Evolutionary conservation across 495 filamentous ascomycete species (phyloP), one percentile per base, ranked within the genome.

Genomic region (Aspergillus asperescens): DNA sequence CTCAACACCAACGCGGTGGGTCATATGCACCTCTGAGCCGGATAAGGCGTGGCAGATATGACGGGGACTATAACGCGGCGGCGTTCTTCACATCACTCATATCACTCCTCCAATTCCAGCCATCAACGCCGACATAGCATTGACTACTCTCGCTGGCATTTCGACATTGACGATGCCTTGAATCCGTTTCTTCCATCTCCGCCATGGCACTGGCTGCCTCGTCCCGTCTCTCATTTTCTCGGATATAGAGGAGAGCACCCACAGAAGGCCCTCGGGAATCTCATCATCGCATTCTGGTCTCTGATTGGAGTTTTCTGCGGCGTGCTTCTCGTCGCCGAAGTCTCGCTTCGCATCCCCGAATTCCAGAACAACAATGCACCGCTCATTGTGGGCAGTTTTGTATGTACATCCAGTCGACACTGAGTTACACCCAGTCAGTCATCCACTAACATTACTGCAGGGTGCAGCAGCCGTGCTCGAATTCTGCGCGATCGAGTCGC

Each of bases 401-500:
- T 75, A 58, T 60, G 71, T 65, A 35, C 24, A 10, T 24, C 25
- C 41, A 23, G 53, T 28, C 13, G 12, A 29, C 12, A 3, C 24
- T 20, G 13, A 1, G n/a, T 19, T 31, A 15, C 9, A 20, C 24
- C 49, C 48, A 4, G 22, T 42, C 10, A 20, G 8, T 15, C 37
- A 1, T 23, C 8, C 8, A 45, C 60, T 62, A 55, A 65, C 50
- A 15, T 16, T 29, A 22, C 20, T 16, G 15, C 37, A 88, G 87
- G 87, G 87, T 44, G 88, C 88, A 4, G 82, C 86, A 5, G 86
- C 87, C n/a, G 82, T 90, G 12, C 75, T 92, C 44, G 73, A 86
- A 57, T 90, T 86, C 66, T 79, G 81, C 47, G 75, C 80, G 41
- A 84, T 93, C 59, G 79, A 85, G n/a, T 90, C 88, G 0, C 89